phyloP scores from a whole-genome alignment of 768 basidiomycete species.

The Gymnopilus junonius region DNA sequence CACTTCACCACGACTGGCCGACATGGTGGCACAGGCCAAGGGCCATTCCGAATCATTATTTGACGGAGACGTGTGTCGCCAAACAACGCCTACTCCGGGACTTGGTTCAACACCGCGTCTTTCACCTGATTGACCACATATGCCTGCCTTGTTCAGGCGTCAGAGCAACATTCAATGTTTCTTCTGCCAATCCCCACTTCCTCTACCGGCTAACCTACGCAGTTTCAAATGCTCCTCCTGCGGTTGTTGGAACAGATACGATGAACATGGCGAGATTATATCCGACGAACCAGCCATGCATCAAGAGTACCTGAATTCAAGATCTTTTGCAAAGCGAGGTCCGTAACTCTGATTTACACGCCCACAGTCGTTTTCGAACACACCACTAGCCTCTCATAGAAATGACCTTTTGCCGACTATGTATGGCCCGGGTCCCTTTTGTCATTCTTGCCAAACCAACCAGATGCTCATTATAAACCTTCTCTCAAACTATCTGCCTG shows the following conservation, averaged over 20 bases:
- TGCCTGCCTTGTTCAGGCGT: constrained; percentile 57
- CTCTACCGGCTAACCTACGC: constrained; percentile 49
- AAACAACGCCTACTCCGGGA: constrained; percentile 17
- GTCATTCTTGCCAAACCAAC: constrained; percentile 90
- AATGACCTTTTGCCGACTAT: constrained; percentile 70
- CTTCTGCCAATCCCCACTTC: constrained; percentile 63
- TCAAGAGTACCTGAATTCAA: constrained; percentile 70
- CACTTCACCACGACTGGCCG: constrained; percentile 54
- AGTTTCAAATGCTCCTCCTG: constrained; percentile 73
- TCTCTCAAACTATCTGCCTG: constrained; percentile 86
- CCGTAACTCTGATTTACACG: constrained; percentile 17
- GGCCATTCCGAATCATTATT: constrained; percentile 6
- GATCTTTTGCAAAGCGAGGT: constrained; percentile 78
- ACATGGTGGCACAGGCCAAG: constrained; percentile 15
- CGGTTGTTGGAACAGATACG: constrained; percentile 76
- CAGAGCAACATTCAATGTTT: constrained; percentile 61
- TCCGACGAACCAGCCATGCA: constrained; percentile 92
- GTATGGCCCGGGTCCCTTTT: constrained; percentile 72
- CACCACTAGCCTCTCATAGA: constrained; percentile 60
- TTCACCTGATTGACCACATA: constrained; percentile 20
- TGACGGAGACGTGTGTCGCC: background rate
- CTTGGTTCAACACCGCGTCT: background rate
- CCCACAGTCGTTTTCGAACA: background rate
- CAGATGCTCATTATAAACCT: constrained; percentile 87
- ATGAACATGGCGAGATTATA: constrained; percentile 72